Conservation (phyloP, 2,329 filamentous ascomycete species). For the Colletotrichum destructivum region DNA sequence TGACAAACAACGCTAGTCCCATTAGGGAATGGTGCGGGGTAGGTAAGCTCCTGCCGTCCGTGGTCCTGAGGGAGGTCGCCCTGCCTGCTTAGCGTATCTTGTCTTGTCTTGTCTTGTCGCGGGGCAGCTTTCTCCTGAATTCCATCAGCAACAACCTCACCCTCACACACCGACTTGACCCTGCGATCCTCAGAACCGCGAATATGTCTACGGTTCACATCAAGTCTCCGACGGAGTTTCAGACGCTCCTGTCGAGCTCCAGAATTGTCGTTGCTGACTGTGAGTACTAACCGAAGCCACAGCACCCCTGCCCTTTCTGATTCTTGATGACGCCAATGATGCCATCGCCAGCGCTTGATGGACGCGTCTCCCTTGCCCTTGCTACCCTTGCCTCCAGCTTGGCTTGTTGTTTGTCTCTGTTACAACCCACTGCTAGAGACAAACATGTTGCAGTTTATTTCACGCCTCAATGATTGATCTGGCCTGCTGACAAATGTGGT, state of each 20-base stretch:
- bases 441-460: background rate
- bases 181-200: constrained; percentile 43
- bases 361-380: background rate
- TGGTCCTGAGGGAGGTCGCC: constrained; percentile 14
- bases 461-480: background rate
- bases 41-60: constrained; percentile 22
- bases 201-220: constrained; percentile 50
- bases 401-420: too few relatives aligned
- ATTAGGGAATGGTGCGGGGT: constrained; percentile 42
- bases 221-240: constrained; percentile 74
- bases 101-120: constrained; percentile 5
- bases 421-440: too few relatives aligned
- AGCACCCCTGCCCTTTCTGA: constrained; percentile 49
- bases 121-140: constrained; percentile 37
- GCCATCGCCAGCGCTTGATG: background rate
- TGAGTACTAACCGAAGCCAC: constrained; percentile 64
- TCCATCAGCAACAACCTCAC: constrained; percentile 33
- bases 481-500: constrained; percentile 48
- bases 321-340: constrained; percentile 18
- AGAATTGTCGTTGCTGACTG: constrained; percentile 90
- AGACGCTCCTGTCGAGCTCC: constrained; percentile 77
- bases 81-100: constrained; percentile 18
- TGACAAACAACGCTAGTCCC: constrained; percentile 13
- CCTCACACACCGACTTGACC: constrained; percentile 16
- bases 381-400: background rate